Evolutionary conservation across 441 rosid genomes (phyloP), one percentile per base, ranked within the genome.

Genomic region (Erodium chrysanthum): DNA sequence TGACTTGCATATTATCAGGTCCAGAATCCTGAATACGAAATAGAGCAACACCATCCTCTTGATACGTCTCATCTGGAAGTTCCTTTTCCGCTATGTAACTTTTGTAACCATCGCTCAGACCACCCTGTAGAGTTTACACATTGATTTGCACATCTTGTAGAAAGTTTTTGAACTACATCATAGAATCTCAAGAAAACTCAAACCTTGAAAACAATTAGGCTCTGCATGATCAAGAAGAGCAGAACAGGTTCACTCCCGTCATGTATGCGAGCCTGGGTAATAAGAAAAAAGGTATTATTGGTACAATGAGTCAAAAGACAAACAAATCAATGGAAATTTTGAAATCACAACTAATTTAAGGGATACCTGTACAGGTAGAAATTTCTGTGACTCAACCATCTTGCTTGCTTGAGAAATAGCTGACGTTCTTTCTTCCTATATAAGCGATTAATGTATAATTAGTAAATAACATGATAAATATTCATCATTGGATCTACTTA

Each of bases 1-100:
- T 84, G 15, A 97, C 90, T 83, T 96, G 99, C 99, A 96, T 92
- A 76, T 89, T 85, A 68, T 96, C 98, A 15, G 99, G 99, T 82
- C 97, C 99, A 70, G 94, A 81, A 61, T 97, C 99, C 82, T 95
- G 97, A 78, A 91, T 80, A 58, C 90, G 84, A 75, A 93, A 93
- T 35, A 91, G 68, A 23, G 98, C 98, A 68, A 86, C 65, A 75
- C 96, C 88, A 63, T 84, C 88, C 76, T 81, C 88, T 10, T 76
- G 75, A 66, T 89, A 92, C 23, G 98, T 95, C 63, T 75, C 91
- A 69, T 92, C 96, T 9, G 86, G 84, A 69, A 89, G 77, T 75
- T 83, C 91, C 37, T 86, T 88, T 71, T 90, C 96, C 11, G 77
- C 79, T 76, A 89, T 74, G 80, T 81, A 78, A 35, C 82, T 87